A percentile compares a stretch with the other conserved stretches of the same genome.
Evolutionary conservation across 2,329 filamentous ascomycete species (phyloP).

Genomic region (Pyricularia pennisetigena): DNA sequence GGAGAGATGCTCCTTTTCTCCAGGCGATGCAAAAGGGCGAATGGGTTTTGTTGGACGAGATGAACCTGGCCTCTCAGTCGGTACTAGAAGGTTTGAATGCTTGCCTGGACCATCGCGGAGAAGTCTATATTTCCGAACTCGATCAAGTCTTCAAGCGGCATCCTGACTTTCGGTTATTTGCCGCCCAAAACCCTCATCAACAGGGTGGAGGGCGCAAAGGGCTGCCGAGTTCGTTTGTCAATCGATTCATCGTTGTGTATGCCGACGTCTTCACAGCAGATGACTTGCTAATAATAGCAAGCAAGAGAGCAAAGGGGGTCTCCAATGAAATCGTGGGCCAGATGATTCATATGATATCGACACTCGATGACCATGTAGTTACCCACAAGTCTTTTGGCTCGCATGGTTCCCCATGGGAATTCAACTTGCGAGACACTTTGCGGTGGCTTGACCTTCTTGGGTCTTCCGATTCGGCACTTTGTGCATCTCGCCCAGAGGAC

Average conservation of each 20-base stretch:
- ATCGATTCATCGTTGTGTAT: conserved; percentile 96
- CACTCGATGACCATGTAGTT: conserved; percentile 64
- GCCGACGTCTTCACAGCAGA: conserved; percentile 78
- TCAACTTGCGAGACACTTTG: conserved; percentile 83
- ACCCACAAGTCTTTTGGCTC: conserved; percentile 47
- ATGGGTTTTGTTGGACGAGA: conserved; percentile 96
- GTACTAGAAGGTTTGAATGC: conserved; percentile 94
- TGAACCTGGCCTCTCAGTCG: conserved; percentile 96
- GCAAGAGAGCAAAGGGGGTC: conserved; percentile 62
- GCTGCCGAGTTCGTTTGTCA: conserved; percentile 90
- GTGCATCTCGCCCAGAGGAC: conserved; percentile 52
- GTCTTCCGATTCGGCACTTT: conserved; percentile 40
- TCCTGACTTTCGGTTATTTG: conserved; percentile 85
- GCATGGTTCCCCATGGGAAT: conserved; percentile 81
- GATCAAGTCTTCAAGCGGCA: conserved; percentile 91
- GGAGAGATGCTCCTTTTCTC: conserved; percentile 91
- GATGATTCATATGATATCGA: conserved; percentile 71
- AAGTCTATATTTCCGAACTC: conserved; percentile 90
- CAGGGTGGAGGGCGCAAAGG: conserved; percentile 95
- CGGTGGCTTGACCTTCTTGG: conserved; percentile 73
- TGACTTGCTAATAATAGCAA: conserved; percentile 75
- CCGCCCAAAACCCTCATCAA: conserved; percentile 94
- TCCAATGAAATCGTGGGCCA: conserved; percentile 47
- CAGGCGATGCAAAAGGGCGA: conserved; percentile 94
- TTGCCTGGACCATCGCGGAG: conserved; percentile 90